phyloP scores from a whole-genome alignment of 2,329 filamentous ascomycete species.

The Microascus cirrosus region DNA sequence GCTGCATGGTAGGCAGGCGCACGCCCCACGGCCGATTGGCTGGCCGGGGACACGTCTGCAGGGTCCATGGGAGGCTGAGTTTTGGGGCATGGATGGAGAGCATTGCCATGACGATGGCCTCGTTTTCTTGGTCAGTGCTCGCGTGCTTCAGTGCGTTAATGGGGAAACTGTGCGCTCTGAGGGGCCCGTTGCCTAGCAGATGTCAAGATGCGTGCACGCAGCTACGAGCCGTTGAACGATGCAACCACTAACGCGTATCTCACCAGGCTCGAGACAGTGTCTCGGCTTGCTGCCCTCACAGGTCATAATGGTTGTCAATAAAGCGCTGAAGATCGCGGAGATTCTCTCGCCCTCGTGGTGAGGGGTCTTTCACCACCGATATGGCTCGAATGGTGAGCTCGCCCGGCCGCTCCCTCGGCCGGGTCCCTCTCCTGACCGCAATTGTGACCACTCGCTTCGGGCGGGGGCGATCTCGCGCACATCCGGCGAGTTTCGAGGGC shows the following conservation, averaged over 20 bases:
- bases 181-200: not conserved
- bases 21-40: conserved; percentile 1
- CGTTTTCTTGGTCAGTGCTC: not conserved
- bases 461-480: not conserved
- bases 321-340: not conserved
- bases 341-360: not conserved
- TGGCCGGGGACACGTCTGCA: not conserved
- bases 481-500: not conserved
- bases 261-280: not conserved
- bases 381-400: not conserved
- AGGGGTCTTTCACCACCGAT: not conserved
- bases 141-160: not conserved
- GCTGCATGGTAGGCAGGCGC: not conserved
- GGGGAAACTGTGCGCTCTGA: not conserved
- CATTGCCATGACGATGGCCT: not conserved
- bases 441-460: not conserved
- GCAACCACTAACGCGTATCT: not conserved
- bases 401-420: not conserved
- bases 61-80: too few relatives aligned
- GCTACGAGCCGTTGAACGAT: not conserved
- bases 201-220: not conserved
- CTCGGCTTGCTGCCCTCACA: not conserved
- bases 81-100: too few relatives aligned
- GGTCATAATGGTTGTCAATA: not conserved
- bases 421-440: not conserved